Percentiles rank a stretch among this genome's conserved stretches.
Conservation (phyloP, 345 rosid genomes). For the Arabidopsis suecica region DNA sequence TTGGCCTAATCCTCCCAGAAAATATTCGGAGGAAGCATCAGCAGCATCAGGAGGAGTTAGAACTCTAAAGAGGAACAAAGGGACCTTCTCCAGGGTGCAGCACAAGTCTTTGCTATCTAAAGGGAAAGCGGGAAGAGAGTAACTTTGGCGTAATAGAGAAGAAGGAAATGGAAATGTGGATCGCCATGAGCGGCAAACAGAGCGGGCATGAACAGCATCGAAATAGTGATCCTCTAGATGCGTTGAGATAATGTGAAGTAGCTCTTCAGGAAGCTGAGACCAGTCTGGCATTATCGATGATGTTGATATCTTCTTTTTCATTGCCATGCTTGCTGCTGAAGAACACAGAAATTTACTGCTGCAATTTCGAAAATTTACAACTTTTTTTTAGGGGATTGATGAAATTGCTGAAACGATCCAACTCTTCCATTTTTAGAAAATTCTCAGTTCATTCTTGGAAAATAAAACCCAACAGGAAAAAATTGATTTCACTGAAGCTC, state of each 20-base stretch:
- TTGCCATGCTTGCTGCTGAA: background rate
- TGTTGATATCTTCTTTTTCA: background rate
- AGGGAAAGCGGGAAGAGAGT: background rate
- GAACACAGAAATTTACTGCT: no score
- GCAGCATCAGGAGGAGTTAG: background rate
- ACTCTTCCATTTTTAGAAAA: no score
- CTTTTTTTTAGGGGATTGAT: no score
- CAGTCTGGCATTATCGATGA: background rate
- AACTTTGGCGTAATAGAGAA: background rate
- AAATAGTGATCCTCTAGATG: slow-evolving; percentile 7
- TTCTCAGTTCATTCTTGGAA: no score
- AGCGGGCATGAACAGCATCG: slow-evolving; percentile 21
- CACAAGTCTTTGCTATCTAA: background rate
- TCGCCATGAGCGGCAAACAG: slow-evolving; percentile 30
- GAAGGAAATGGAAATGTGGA: slow-evolving; percentile 2
- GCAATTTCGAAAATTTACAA: no score
- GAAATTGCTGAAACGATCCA: no score
- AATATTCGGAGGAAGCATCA: background rate
- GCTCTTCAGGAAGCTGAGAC: slow-evolving; percentile 27
- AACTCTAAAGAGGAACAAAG: background rate
- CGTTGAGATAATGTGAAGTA: background rate
- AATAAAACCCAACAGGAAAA: no score
- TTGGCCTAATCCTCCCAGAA: background rate
- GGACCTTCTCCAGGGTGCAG: background rate
- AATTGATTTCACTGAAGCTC: no score